Evolutionary conservation across 2,329 filamentous ascomycete species (phyloP).

Genomic region (Cladorrhinum sp.): DNA sequence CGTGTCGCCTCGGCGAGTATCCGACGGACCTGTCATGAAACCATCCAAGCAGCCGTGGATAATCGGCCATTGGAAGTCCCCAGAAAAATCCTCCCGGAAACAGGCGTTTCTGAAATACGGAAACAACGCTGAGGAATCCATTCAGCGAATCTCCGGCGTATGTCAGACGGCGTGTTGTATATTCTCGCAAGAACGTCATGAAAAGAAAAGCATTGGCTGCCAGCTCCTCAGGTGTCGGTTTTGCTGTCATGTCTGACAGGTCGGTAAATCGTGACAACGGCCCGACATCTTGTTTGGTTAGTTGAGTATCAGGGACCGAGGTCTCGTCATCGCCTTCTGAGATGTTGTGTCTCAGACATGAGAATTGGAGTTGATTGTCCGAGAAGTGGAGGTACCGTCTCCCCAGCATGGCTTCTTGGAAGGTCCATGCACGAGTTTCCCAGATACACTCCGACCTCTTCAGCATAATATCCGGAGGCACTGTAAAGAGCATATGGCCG

Average conservation of each 20-base stretch:
- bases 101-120: not conserved
- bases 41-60: constrained; percentile 9
- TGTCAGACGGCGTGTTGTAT: constrained; percentile 14
- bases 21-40: not conserved
- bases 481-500: constrained; percentile 8
- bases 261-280: no score
- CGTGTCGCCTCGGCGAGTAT: not conserved
- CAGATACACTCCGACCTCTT: constrained; percentile 5
- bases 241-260: no score
- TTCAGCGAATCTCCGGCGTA: constrained; percentile 14
- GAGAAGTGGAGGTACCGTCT: constrained; percentile 13
- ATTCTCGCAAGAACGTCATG: not conserved
- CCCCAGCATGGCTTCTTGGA: constrained; percentile 13
- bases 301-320: no score
- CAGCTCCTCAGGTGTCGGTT: not conserved
- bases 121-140: constrained; percentile 6
- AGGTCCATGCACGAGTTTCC: constrained; percentile 16
- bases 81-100: constrained; percentile 9
- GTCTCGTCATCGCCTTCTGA: not conserved
- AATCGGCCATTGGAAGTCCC: constrained; percentile 11
- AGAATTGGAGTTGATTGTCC: constrained; percentile 7
- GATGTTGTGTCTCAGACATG: not conserved
- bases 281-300: no score
- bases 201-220: not conserved
- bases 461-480: constrained; percentile 1